Evolutionary conservation across 768 basidiomycete species (phyloP).

Genomic region (Tulasnella sp.): DNA sequence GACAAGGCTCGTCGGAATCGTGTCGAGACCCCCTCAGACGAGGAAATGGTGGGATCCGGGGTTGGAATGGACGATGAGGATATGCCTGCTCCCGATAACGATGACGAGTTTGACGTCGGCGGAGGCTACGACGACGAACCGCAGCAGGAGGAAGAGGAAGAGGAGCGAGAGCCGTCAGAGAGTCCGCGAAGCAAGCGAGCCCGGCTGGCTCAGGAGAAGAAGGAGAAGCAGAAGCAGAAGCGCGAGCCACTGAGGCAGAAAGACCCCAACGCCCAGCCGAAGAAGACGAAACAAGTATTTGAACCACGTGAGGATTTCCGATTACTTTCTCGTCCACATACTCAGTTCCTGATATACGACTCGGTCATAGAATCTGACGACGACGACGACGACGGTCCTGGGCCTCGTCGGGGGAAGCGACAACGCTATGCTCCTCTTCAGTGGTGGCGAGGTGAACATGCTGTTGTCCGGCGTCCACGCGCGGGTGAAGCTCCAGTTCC

Average conservation of each 20-base stretch:
- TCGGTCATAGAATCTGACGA: slow-evolving; percentile 13
- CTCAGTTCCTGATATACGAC: background rate
- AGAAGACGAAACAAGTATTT: slow-evolving; percentile 24
- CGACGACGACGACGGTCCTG: slow-evolving; percentile 26
- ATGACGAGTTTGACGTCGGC: background rate
- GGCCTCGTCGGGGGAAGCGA: slow-evolving; percentile 32
- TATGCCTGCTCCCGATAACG: slow-evolving; percentile 1
- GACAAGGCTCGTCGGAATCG: too few species aligned
- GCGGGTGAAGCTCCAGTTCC: slow-evolving; percentile 33
- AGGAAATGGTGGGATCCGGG: too few species aligned
- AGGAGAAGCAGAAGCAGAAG: slow-evolving; percentile 17
- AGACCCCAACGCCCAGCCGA: slow-evolving; percentile 26
- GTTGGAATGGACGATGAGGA: background rate
- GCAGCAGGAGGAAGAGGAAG: background rate
- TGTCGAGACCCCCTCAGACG: too few species aligned
- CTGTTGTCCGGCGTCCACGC: slow-evolving; percentile 31
- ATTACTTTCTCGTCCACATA: background rate
- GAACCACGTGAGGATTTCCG: background rate
- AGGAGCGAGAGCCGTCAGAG: slow-evolving; percentile 19
- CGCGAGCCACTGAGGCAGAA: slow-evolving; percentile 15
- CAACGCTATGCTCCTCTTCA: slow-evolving; percentile 27
- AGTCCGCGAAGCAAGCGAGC: slow-evolving; percentile 5
- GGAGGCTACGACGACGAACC: background rate
- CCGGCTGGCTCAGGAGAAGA: slow-evolving; percentile 13
- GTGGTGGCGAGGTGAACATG: slow-evolving; percentile 35